phyloP scores from a whole-genome alignment of 116 monocot species.

The Zostera marina region DNA sequence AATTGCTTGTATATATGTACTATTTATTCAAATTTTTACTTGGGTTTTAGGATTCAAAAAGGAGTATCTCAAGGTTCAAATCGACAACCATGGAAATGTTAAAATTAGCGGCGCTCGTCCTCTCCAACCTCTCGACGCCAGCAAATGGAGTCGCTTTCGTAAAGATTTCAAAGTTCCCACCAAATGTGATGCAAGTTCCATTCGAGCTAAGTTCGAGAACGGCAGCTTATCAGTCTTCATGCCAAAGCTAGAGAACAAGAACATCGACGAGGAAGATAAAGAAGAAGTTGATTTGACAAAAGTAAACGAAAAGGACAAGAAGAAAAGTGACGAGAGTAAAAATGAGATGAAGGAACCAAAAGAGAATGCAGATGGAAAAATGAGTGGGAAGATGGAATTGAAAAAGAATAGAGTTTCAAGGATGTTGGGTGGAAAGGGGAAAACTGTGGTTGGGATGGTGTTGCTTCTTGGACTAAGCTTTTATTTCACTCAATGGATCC shows the following conservation, averaged over 20 bases:
- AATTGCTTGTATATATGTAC: not conserved
- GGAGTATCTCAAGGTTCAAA: conserved; percentile 35
- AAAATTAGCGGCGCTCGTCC: conserved; percentile 23
- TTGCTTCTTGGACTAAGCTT: not conserved
- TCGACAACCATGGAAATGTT: conserved; percentile 18
- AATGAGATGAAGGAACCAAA: not conserved
- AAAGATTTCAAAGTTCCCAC: conserved; percentile 21
- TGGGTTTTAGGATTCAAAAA: conserved; percentile 26
- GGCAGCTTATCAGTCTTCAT: conserved; percentile 9
- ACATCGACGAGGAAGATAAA: no score
- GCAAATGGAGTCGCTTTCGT: conserved; percentile 16
- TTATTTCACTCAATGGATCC: not conserved
- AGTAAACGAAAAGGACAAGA: not conserved
- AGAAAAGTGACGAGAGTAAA: not conserved
- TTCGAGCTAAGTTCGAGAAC: conserved; percentile 31
- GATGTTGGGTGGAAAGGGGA: not conserved
- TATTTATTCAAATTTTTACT: no score
- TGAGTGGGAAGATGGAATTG: not conserved
- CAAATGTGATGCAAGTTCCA: conserved; percentile 5
- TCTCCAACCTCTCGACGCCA: conserved; percentile 6
- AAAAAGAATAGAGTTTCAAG: not conserved
- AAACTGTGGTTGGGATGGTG: not conserved
- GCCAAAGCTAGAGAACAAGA: conserved; percentile 1
- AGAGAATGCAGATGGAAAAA: not conserved
- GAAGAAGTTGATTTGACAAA: no score